A percentile compares a stretch with the other conserved stretches of the same genome.
Conservation (phyloP, 495 filamentous ascomycete genomes). For the Pseudoneurospora amorphoporcata region DNA sequence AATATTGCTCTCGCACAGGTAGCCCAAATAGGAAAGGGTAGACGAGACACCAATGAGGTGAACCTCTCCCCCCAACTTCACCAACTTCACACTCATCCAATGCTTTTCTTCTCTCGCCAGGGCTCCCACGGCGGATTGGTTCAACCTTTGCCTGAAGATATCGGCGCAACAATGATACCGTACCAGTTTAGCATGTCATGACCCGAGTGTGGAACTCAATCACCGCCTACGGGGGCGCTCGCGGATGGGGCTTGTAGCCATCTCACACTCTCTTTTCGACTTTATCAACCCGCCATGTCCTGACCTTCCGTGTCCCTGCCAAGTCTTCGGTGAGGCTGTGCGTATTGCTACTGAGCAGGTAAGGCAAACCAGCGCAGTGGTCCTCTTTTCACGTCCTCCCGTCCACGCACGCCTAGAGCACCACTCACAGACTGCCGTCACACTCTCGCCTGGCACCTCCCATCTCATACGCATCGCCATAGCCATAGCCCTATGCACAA, state of each 20-base stretch:
- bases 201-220: not conserved
- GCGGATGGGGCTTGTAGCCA: not conserved
- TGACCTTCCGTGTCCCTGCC: not conserved
- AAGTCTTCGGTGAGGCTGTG: not conserved
- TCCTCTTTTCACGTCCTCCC: not conserved
- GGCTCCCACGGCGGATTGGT: not conserved
- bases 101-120: not conserved
- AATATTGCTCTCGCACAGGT: slow-evolving; percentile 22
- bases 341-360: not conserved
- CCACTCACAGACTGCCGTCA: not conserved
- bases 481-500: not conserved
- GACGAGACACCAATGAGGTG: not conserved
- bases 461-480: not conserved
- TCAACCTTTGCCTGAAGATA: not conserved
- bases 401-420: not conserved
- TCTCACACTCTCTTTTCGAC: not conserved
- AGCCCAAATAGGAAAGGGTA: slow-evolving; percentile 21
- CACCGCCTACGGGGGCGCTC: not conserved
- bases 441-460: not conserved
- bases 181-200: not conserved
- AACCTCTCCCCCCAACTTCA: slow-evolving; percentile 3
- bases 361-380: not conserved
- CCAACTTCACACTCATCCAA: not conserved
- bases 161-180: not conserved
- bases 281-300: not conserved